Evolutionary conservation across 106 monocot species (phyloP), one percentile per base, ranked within the genome.

Genomic region (Apostasia ramifera): DNA sequence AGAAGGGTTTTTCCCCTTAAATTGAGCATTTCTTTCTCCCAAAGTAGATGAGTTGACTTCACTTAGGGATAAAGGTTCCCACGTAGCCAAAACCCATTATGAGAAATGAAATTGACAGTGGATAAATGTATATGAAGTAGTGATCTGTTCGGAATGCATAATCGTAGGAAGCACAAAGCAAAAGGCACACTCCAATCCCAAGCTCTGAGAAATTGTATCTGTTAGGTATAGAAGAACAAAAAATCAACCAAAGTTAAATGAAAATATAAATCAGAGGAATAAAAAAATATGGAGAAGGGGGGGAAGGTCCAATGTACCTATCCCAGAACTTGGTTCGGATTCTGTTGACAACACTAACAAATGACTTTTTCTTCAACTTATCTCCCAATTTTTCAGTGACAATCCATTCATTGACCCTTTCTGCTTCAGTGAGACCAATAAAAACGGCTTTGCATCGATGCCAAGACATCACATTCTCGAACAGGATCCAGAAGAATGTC

Each of bases 81-180:
- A 85, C 72, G n/a, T 74, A 81, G 6, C 81, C 85, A 26, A 81
- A 74, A 5, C 68, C 81, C 81, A 85, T 85, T 8, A 85, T 69
- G 5, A 81, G 48, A 64, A 78, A 85, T 39, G 85, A 73, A 68
- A 85, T 50, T 37, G 81, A 43, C 49, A 73, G 62, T 0, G 81
- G 85, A 55, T 68, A 85, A n/a, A 81, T 75, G 57, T 85, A 81
- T 12, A 78, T 15, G 50, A 71, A 85, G 67, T 78, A 85, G 58
- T 61, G 55, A 5, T 81, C 72, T 2, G 54, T 74, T 58, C 71
- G 53, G 41, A 47, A 78, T n/a, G 53, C 59, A 38, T 67, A 81
- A 70, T 85, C 81, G 46, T 72, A 81, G 0, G 81, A 68, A 43
- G 78, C 85, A 40, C 85, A 85, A 8, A 78, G n/a, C 12, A 81